Evolutionary conservation across 306 rosid genomes (phyloP).

Genomic region (Notholithocarpus densiflorus): DNA sequence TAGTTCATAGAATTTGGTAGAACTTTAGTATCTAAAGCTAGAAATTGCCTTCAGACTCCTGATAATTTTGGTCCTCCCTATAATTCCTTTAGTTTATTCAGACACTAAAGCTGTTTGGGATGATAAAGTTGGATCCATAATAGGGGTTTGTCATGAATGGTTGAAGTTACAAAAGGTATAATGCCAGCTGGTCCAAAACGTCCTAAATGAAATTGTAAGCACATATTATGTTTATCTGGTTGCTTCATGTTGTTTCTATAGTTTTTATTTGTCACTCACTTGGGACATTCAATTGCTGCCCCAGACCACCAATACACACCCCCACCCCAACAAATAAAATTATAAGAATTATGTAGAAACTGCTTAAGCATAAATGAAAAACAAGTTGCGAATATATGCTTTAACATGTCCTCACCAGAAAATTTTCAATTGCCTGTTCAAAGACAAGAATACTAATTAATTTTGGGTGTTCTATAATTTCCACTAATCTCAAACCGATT

Average conservation of each 20-base stretch:
- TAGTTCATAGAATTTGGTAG: neutral
- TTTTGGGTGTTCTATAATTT: neutral
- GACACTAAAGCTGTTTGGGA: neutral
- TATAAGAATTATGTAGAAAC: neutral
- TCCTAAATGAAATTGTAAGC: too few species aligned
- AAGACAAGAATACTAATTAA: neutral
- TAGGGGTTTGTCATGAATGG: neutral
- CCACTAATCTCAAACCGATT: neutral
- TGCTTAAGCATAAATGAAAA: neutral
- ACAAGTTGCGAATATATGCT: neutral
- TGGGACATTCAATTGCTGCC: neutral
- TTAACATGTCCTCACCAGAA: neutral
- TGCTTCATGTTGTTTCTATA: neutral
- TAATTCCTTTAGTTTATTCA: neutral
- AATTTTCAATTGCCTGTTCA: neutral
- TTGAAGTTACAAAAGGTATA: neutral
- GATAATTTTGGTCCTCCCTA: neutral
- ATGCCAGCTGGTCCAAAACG: neutral
- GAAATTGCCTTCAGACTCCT: neutral
- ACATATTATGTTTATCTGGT: neutral
- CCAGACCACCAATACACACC: neutral
- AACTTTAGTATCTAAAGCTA: neutral
- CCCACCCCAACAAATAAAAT: neutral
- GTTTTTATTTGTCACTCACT: neutral
- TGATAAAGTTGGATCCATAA: neutral